Evolutionary conservation across 148 eudicot genomes (phyloP).

Genomic region (Rhododendron mucronatum): DNA sequence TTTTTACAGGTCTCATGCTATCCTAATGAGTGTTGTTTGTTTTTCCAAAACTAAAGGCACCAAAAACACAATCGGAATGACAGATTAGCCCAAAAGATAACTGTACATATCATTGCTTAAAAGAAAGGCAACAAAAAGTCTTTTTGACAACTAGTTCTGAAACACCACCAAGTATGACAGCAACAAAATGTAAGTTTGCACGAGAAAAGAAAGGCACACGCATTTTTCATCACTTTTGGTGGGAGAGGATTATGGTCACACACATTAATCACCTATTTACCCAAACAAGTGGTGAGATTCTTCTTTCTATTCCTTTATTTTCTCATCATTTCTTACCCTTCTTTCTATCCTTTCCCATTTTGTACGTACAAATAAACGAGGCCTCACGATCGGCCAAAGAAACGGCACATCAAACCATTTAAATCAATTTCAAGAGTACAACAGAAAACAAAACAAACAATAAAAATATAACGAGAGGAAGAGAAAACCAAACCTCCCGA

Average conservation of each 20-base stretch:
- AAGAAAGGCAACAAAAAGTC: not conserved
- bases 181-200: no score
- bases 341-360: no score
- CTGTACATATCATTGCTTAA: not conserved
- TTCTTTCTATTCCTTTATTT: no score
- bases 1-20: not conserved
- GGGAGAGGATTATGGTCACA: no score
- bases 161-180: not conserved
- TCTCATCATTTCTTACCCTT: no score
- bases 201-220: no score
- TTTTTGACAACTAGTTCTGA: not conserved
- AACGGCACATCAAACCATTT: not conserved
- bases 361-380: not conserved
- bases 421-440: not conserved
- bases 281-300: no score
- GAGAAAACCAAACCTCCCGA: constrained; percentile 32
- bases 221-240: no score
- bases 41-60: not conserved
- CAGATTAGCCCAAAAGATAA: not conserved
- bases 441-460: not conserved
- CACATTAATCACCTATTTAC: no score
- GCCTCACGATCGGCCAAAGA: not conserved
- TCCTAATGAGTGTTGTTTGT: not conserved
- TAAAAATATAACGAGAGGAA: no score
- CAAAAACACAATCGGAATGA: not conserved